Evolutionary conservation across 768 basidiomycete genomes (phyloP), one percentile per base, ranked within the genome.

Genomic region (Termitomyces sp.): DNA sequence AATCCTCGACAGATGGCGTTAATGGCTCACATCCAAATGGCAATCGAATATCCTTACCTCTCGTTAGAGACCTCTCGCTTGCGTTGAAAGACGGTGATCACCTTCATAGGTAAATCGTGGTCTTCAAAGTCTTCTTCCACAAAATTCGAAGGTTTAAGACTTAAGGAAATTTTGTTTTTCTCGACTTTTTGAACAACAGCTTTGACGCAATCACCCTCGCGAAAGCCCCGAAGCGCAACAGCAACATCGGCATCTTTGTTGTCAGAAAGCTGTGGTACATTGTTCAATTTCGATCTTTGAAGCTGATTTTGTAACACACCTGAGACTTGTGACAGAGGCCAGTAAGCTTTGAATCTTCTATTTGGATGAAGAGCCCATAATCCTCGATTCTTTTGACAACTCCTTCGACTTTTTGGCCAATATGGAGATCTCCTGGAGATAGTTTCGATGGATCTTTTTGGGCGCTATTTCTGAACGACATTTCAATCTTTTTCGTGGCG

Each of bases 271-370:
- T 97, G 62, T 28, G 36, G 23, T 20, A 57, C 57, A 26, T 43
- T 57, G 52, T 50, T 55, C 18, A 44, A 50, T 3, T 28, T n/a
- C 14, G 14, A 20, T 18, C 10, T 33, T 35, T 26, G 36, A 33
- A 52, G 35, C n/a, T 43, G 4, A 10, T 20, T 35, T 30, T 32
- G 12, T 18, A 32, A 69, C 79, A 55, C 65, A 89, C 93, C 81
- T 98, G 83, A 10, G 93, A 92, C 72, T 94, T 95, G 71, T 98
- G 96, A 71, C 96, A 99, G 12, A 99, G 79, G 5, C 96, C 96
- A 61, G 82, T 86, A 51, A 98, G 76, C 68, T 88, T 90, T 0
- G 92, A 88, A 18, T 83, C 88, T n/a, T 89, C 83, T 40, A 98
- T 88, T 68, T 87, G 84, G 58, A 99, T 84, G 74, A 98, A 98